Conservation (phyloP, 164 flowering plant species). For the Piper betle region DNA sequence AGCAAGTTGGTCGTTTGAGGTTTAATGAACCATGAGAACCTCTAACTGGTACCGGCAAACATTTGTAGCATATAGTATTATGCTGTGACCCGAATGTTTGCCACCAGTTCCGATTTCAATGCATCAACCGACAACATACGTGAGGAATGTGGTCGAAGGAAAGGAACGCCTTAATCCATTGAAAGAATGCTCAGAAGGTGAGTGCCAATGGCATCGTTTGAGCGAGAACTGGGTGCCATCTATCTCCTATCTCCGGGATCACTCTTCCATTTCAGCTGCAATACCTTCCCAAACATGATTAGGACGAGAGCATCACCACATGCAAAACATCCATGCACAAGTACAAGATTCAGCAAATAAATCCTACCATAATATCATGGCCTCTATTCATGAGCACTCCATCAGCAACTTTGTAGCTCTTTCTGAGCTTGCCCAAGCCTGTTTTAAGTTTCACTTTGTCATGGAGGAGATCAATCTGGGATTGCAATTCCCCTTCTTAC, state of each 20-base stretch:
- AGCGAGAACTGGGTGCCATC: slow-evolving; percentile 5
- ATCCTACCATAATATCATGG: slow-evolving; percentile 48
- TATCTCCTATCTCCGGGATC: slow-evolving; percentile 7
- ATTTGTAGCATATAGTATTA: too few species aligned
- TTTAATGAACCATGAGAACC: slow-evolving; percentile 46
- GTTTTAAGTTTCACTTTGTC: slow-evolving; percentile 21
- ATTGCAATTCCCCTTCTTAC: slow-evolving; percentile 50
- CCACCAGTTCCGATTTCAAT: too few species aligned
- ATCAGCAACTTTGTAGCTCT: slow-evolving; percentile 32
- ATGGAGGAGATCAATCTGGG: slow-evolving; percentile 52
- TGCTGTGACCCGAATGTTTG: neutral
- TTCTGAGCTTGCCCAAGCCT: slow-evolving; percentile 24
- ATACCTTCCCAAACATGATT: neutral
- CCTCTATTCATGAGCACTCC: slow-evolving; percentile 46
- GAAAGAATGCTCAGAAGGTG: slow-evolving; percentile 11
- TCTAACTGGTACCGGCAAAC: slow-evolving; percentile 33
- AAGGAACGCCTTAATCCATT: slow-evolving; percentile 10
- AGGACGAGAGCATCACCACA: too few species aligned
- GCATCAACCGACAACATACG: too few species aligned
- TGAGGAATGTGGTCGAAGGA: neutral
- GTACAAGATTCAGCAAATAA: neutral
- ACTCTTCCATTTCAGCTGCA: slow-evolving; percentile 9
- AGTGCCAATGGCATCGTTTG: slow-evolving; percentile 8
- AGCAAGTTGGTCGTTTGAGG: slow-evolving; percentile 20
- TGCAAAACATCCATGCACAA: too few species aligned